These are phyloP conservation scores for Phylloporus sp. DNA, from an alignment of 768 basidiomycete species.

Conservation along the genomic window DNA sequence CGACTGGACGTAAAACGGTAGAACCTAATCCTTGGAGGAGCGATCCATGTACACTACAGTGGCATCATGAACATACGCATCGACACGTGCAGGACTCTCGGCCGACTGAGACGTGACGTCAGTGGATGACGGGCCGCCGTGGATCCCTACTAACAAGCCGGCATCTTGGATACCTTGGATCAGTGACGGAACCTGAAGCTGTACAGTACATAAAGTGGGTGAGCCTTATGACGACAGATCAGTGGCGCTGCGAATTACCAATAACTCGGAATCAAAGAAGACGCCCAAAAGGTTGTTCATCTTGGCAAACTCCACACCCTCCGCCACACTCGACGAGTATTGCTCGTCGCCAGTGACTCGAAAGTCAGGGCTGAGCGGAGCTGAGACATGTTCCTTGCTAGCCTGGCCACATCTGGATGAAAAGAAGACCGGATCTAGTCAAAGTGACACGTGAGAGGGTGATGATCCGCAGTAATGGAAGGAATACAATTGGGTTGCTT, in stretches of 20 bases:
- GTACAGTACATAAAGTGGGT: conserved; percentile 11
- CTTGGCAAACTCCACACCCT: conserved; percentile 91
- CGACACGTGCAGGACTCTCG: conserved; percentile 51
- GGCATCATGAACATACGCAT: conserved; percentile 63
- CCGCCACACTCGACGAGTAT: conserved; percentile 67
- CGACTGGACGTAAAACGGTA: conserved; percentile 22
- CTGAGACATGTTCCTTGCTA: conserved; percentile 35
- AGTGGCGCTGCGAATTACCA: conserved; percentile 50
- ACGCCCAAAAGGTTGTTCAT: conserved; percentile 90
- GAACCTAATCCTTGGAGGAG: conserved; percentile 43
- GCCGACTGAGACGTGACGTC: conserved; percentile 33
- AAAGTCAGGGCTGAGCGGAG: conserved; percentile 34
- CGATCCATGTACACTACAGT: conserved; percentile 65
- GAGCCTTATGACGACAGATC: conserved; percentile 10
- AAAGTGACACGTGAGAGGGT: conserved; percentile 17
- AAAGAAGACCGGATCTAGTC: conserved; percentile 90
- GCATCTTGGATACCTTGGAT: conserved; percentile 85
- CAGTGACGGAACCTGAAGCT: conserved; percentile 83
- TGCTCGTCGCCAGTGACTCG: conserved; percentile 41
- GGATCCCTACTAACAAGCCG: conserved; percentile 82
- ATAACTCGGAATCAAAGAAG: conserved; percentile 77
- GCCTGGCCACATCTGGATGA: conserved; percentile 78
- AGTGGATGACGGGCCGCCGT: conserved; percentile 52
- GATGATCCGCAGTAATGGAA: conserved; percentile 19
- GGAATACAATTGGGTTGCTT: conserved; percentile 93